phyloP scores from a whole-genome alignment of 352 stramenopile species.

The Aphanomyces euteiches region DNA sequence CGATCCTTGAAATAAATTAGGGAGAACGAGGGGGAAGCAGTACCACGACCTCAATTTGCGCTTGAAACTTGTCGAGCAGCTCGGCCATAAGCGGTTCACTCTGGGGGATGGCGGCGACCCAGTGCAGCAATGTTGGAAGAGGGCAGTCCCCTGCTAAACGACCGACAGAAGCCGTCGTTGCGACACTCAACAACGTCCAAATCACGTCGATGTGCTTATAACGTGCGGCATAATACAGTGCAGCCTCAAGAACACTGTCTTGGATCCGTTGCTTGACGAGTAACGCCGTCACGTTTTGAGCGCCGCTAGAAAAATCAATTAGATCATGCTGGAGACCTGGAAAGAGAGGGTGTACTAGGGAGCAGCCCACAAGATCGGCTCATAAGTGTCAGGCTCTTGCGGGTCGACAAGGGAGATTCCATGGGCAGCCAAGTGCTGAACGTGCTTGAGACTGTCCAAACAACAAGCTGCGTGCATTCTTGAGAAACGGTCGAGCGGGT shows the following conservation, averaged over 20 bases:
- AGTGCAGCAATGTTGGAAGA: constrained; percentile 4
- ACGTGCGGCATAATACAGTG: not conserved
- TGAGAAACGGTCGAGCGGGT: not conserved
- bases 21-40: too few species aligned
- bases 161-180: not conserved
- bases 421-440: not conserved
- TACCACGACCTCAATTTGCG: not conserved
- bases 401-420: not conserved
- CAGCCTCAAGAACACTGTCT: not conserved
- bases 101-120: not conserved
- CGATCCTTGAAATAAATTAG: constrained; percentile 32
- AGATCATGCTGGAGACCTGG: not conserved
- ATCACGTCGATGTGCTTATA: not conserved
- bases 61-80: not conserved
- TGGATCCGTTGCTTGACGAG: not conserved
- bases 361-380: not conserved
- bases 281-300: not conserved
- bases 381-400: not conserved
- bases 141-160: not conserved
- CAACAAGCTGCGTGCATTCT: not conserved
- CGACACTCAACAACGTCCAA: not conserved
- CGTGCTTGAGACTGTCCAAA: not conserved
- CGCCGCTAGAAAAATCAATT: not conserved
- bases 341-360: not conserved
- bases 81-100: not conserved